Base-by-base conservation (phyloP, 2,329 filamentous ascomycete genomes). In the Aspergillus spinulosporus region DNA sequence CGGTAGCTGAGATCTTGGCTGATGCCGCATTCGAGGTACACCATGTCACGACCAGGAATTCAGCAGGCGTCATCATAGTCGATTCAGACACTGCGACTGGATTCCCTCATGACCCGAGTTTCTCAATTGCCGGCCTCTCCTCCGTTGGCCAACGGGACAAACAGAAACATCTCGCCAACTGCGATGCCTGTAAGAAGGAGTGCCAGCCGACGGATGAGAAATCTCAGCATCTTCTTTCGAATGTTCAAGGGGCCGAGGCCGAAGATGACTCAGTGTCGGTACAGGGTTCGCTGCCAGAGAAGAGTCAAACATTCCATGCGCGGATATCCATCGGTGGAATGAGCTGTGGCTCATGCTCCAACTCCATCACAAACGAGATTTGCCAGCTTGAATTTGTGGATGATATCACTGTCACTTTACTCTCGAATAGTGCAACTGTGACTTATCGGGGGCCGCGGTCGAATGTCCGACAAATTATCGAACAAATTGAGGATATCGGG, bases 291-390 rank as follows among this genome's bases (percentile, higher is more conserved):
- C 4, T 43, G 4, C 14, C 52, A 11, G 34, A 40, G 39, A 26
- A 46, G 31, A 34, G 5, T 8, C 57, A 61, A 43, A 62, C 59
- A 44, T 73, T 64, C 48, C 64, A 40, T 36, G 69, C 73, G 3
- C 66, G 64, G 8, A 62, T 80, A 12, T 75, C 85, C 15, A 80
- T 92, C 40, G 84, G 81, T 29, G 88, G 88, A 51, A 90, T 92
- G 88, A 89, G 85, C 3, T 91, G 88, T 68, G 84, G 85, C 11
- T 81, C 86, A 9, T 92, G 88, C 65, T 80, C 80, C 52, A 86
- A 86, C 66, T 78, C 80, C 39, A 83, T 91, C 62, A 85, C 82
- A 9, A 74, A 80, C 5, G 82, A 83, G 59, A 71, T 91, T 37
- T 74, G 82, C 46, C 82, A 84, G 59, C 72, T 80, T 21, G 77